Evolutionary conservation across 805 yeast genomes (phyloP), one percentile per base, ranked within the genome.

Genomic region (Yamadazyma laniorum): DNA sequence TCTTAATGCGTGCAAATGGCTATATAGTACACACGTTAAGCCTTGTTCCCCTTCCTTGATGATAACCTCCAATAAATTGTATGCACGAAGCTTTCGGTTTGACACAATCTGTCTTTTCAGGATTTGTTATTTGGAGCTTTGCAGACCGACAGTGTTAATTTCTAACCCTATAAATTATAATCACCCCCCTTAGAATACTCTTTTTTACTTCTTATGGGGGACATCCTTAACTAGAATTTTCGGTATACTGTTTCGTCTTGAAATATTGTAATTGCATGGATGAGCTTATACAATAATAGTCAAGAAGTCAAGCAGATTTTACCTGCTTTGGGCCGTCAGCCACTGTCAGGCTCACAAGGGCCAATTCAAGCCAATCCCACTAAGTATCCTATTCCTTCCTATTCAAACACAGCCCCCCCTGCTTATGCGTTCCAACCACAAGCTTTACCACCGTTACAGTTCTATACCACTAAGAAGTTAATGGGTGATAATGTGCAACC

Each of bases 241-340:
- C n/a, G n/a, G n/a, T n/a, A n/a, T n/a, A n/a, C n/a, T n/a, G n/a
- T n/a, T n/a, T n/a, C n/a, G n/a, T n/a, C n/a, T n/a, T n/a, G n/a
- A n/a, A n/a, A n/a, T n/a, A n/a, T n/a, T n/a, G n/a, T n/a, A n/a
- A n/a, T n/a, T n/a, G n/a, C n/a, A n/a, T n/a, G 29, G 6, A 38
- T 38, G 42, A 38, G 34, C 18, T 29, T 38, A 14, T 38, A 22
- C 31, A 37, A 37, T 33, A 43, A 43, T 26, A 45, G 43, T 29
- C 47, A 37, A 23, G 47, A 45, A 3, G 32, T 43, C 3, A 42
- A 43, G 31, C 49, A 44, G 8, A 32, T 43, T 6, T 43, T 45
- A 18, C 49, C 49, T 11, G 25, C 49, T 7, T 29, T 45, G 16
- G 9, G 9, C 9, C 9, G 23, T 21, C 23, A 21, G 25, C 28